Percentiles rank a stretch among this genome's conserved stretches.
Evolutionary conservation across 225 moss, liverwort and hornwort species (phyloP).

Genomic region (Pseudoscleropodium purum): DNA sequence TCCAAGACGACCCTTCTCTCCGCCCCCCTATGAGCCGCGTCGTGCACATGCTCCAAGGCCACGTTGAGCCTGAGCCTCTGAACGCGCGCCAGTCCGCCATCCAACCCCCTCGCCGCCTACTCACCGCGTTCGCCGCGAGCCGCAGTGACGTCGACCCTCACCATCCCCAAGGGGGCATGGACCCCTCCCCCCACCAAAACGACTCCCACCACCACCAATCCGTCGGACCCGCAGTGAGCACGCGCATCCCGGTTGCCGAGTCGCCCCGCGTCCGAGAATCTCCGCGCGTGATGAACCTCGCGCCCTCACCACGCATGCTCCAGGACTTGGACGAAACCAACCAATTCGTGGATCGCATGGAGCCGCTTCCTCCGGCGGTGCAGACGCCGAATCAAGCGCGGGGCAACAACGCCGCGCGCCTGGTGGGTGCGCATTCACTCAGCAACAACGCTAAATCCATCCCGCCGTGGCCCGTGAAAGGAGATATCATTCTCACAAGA

Average conservation of each 20-base stretch:
- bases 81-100: conserved; percentile 28
- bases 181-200: background rate
- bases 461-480: conserved; percentile 44
- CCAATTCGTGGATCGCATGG: conserved; percentile 9
- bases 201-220: background rate
- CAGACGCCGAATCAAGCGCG: conserved; percentile 17
- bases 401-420: conserved; percentile 3
- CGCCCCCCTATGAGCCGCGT: conserved; percentile 53
- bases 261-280: conserved; percentile 29
- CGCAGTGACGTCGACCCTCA: conserved; percentile 22
- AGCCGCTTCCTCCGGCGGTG: conserved; percentile 25
- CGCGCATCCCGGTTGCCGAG: conserved; percentile 15
- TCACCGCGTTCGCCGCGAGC: conserved; percentile 44
- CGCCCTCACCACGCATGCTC: conserved; percentile 5
- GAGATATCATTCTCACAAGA: conserved; percentile 27
- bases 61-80: conserved; percentile 30
- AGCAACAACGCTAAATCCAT: conserved; percentile 22
- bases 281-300: conserved; percentile 8
- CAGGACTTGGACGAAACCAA: conserved; percentile 19
- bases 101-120: conserved; percentile 27
- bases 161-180: background rate
- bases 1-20: conserved; percentile 50
- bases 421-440: conserved; percentile 11
- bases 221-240: conserved; percentile 11
- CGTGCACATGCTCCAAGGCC: conserved; percentile 52